Conservation (phyloP, 2,329 filamentous ascomycete genomes). For the Fusarium aywerte region DNA sequence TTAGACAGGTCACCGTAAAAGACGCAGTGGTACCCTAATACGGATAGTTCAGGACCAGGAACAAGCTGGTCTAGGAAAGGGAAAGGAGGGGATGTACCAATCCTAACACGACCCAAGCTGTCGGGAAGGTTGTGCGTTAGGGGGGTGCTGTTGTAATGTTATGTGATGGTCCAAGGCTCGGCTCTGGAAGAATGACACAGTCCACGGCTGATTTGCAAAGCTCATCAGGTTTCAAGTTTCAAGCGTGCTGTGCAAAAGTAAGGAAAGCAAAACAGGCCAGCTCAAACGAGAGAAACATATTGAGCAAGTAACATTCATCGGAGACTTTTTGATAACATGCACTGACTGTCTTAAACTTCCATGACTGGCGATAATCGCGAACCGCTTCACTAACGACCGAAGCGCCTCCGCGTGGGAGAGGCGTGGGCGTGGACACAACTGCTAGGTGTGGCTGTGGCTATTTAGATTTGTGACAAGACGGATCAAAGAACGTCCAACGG, state of each 20-base stretch:
- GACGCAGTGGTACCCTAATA: slow-evolving; percentile 43
- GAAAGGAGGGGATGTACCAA: slow-evolving; percentile 44
- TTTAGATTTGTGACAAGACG: slow-evolving; percentile 44
- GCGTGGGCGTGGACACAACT: slow-evolving; percentile 22
- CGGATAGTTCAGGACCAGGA: slow-evolving; percentile 45
- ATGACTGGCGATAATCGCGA: slow-evolving; percentile 19
- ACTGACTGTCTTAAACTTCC: slow-evolving; percentile 5
- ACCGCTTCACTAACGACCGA: slow-evolving; percentile 32
- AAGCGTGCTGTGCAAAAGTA: not conserved
- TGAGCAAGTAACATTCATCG: slow-evolving; percentile 31
- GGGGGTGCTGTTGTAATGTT: not conserved
- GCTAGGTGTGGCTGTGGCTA: slow-evolving; percentile 37
- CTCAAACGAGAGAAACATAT: slow-evolving; percentile 8
- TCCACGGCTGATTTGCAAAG: slow-evolving; percentile 34
- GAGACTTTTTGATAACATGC: slow-evolving; percentile 17
- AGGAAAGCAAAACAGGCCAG: not conserved
- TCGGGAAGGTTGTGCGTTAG: slow-evolving; percentile 42
- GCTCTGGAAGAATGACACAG: slow-evolving; percentile 30
- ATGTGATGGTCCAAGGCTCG: slow-evolving; percentile 31
- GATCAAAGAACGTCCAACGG: slow-evolving; percentile 41
- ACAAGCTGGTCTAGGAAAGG: slow-evolving; percentile 42
- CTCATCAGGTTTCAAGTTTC: slow-evolving; percentile 21
- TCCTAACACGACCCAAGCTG: slow-evolving; percentile 48
- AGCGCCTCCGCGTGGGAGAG: slow-evolving; percentile 30
- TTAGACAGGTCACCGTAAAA: slow-evolving; percentile 46